phyloP scores from a whole-genome alignment of 2,329 filamentous ascomycete species.

The Pestalotiopsis sp. region DNA sequence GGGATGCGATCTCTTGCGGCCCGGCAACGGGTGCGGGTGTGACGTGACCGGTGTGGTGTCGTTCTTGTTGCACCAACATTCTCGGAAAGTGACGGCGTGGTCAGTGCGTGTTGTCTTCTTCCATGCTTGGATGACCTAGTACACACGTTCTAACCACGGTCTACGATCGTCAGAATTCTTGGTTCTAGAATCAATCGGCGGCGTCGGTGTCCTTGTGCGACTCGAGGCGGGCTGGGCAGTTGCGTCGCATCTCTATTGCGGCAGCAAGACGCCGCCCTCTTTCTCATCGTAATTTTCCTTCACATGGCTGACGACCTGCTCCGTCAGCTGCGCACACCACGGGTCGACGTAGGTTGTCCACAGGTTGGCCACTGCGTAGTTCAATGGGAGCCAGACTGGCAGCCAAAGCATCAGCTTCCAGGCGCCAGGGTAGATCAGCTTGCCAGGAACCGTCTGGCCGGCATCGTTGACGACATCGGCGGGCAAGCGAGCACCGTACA shows the following conservation, averaged over 20 bases:
- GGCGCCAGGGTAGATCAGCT: constrained; percentile 39
- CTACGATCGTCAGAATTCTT: neutral
- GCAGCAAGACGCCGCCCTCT: constrained; percentile 28
- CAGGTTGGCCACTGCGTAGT: constrained; percentile 47
- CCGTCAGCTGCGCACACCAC: constrained; percentile 47
- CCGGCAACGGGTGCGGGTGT: neutral
- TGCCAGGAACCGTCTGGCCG: constrained; percentile 36
- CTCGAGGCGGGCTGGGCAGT: neutral
- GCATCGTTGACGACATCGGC: constrained; percentile 38
- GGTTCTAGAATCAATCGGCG: neutral
- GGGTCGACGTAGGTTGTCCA: constrained; percentile 60
- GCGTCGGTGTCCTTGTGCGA: neutral
- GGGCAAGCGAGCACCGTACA: constrained; percentile 49
- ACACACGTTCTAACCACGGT: constrained; percentile 1
- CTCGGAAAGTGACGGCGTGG: neutral
- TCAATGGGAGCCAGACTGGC: constrained; percentile 47
- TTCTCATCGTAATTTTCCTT: constrained; percentile 35
- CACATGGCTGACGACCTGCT: constrained; percentile 35
- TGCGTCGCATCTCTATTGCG: constrained; percentile 26
- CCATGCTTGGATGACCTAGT: neutral
- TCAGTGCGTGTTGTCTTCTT: neutral
- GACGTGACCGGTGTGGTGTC: neutral
- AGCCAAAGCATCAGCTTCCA: constrained; percentile 40
- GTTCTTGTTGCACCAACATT: neutral
- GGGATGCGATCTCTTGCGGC: neutral